Evolutionary conservation across 352 stramenopile species (phyloP), one percentile per base, ranked within the genome.

Genomic region (Aphanomyces astaci): DNA sequence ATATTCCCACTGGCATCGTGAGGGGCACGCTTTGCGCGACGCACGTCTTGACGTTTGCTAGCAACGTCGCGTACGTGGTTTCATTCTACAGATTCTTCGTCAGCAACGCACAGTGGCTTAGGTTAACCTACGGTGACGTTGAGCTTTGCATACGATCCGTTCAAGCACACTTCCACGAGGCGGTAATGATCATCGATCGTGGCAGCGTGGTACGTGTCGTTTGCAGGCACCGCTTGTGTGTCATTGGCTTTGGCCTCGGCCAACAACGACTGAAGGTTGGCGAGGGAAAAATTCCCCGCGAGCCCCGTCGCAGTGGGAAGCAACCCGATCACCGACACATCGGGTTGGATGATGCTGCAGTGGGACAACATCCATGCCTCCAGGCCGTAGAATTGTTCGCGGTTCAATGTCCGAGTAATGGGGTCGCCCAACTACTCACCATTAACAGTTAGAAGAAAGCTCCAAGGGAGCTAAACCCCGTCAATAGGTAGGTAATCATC

Each of bases 381-480:
- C 22, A 59, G 51, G 51, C 51, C 51, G 24, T 59, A 59, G 27
- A 33, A 59, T 59, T 59, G 25, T 39, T 59, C 51, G 25, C 51
- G 51, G 10, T 19, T 39, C 5, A 59, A 2, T 17, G 51, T 39
- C 5, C 25, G 25, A 15, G 22, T 36, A 25, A 30, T 25, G 22
- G 22, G 22, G 51, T 32, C 30, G 22, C 25, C 51, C 11, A 59
- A 22, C 30, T 59, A 39, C n/a, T n/a, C n/a, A n/a, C n/a, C 22
- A 27, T 53, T 53, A 9, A 7, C 9, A 25, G 4, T 24, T 10
- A 5, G 22, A 53, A 24, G 13, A n/a, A n/a, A n/a, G n/a, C n/a
- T n/a, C n/a, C n/a, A n/a, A n/a, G n/a, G n/a, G n/a, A n/a, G n/a
- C n/a, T n/a, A n/a, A n/a, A n/a, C n/a, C n/a, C n/a, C n/a, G n/a